Conservation (phyloP, 192 early-diverging fungal species). For the Radiomyces spectabilis region DNA sequence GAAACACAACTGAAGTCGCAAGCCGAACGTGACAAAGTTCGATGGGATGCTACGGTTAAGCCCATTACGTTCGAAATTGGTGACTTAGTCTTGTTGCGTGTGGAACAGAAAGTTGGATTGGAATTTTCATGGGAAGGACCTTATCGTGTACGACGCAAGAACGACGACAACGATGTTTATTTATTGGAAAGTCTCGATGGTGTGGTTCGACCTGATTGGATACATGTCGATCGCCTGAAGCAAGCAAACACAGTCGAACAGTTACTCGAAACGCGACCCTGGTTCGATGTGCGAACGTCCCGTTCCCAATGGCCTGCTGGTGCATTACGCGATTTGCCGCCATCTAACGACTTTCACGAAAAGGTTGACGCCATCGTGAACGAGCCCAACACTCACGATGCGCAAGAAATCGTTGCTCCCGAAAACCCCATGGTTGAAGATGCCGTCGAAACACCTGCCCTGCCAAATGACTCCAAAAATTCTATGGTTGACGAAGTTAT, state of each 20-base stretch:
- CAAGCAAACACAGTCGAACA: neutral
- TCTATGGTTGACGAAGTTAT: too few relatives aligned
- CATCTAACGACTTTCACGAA: too few relatives aligned
- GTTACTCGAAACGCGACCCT: neutral
- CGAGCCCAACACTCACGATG: too few relatives aligned
- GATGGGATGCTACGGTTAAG: neutral
- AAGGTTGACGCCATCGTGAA: too few relatives aligned
- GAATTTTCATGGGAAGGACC: slow-evolving; percentile 3
- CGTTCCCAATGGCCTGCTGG: neutral
- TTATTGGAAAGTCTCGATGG: neutral
- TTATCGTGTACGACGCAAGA: neutral
- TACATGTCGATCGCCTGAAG: neutral
- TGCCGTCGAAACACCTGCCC: too few relatives aligned
- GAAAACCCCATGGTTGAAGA: too few relatives aligned
- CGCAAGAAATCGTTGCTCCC: too few relatives aligned
- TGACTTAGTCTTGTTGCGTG: neutral
- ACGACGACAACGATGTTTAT: neutral
- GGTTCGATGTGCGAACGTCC: neutral
- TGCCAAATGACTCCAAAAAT: too few relatives aligned
- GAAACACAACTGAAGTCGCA: neutral
- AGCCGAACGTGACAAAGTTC: neutral
- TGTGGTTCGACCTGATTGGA: neutral
- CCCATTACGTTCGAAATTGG: neutral
- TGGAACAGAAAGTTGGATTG: neutral
- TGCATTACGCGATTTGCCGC: neutral